Base-by-base conservation (phyloP, 805 yeast species). In the Lachancea quebecensis region DNA sequence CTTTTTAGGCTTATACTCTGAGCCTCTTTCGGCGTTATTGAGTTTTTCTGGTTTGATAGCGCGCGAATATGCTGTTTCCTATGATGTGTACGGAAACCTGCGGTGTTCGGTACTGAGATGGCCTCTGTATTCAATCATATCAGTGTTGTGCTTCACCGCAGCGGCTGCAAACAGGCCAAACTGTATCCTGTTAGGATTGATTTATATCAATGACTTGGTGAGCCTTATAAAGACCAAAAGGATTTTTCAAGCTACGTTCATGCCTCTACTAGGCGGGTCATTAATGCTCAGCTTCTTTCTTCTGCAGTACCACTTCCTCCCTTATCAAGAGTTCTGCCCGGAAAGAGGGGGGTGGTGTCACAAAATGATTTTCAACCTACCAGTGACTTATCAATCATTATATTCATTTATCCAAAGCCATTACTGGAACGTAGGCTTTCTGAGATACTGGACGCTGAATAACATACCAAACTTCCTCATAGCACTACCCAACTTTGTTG, bases 391-490 rank as follows among this genome's bases (percentile, higher is more conserved):
- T 18, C 34, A 36, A 6, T 74, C 82, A 17, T 68, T 91, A 11
- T 81, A 81, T 54, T 62, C 76, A 2, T 86, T 73, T 60, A 85
- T 95, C 6, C 99, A 93, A 64, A 47, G 66, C 1, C 72, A 79
- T 51, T 89, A 91, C 62, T 93, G 99, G 99, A 76, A 80, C 53
- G 74, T 71, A 37, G 98, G 99, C 0, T 78, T 90, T 42, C 62
- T 93, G 45, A 70, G 65, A 35, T 93, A 93, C 65, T 93, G 96
- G 91, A 83, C 93, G 0, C 47, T 71, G 0, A 79, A 79, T 57
- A 91, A 93, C 56, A 63, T 86, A 7, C 96, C 96, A 10, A 85
- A 90, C 62, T 91, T 93, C 59, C 27, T 81, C 9, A 70, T 93
- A 55, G 91, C 85, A 0, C 45, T 76, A 1, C 98, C 98, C 2